phyloP scores from a whole-genome alignment of 139 green algal genomes.

The Marvania coccoides region DNA sequence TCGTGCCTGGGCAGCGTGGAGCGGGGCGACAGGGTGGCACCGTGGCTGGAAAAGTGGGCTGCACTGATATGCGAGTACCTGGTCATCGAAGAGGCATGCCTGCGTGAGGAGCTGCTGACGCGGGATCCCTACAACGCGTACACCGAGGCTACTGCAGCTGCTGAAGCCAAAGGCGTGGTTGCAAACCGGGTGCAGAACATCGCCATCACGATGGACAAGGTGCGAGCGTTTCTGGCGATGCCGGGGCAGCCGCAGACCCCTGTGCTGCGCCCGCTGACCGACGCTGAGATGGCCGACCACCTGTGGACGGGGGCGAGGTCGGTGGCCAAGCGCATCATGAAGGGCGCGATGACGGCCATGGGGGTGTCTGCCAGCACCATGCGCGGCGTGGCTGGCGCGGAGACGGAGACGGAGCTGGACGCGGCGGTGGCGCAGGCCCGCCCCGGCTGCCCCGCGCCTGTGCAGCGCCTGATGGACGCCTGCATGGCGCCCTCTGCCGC shows the following conservation, averaged over 20 bases:
- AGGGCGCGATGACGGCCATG: slow-evolving; percentile 16
- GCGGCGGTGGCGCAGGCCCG: background rate
- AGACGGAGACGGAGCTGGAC: background rate
- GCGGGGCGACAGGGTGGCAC: slow-evolving; percentile 27
- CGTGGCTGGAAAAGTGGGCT: slow-evolving; percentile 83
- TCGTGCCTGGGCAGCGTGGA: slow-evolving; percentile 30
- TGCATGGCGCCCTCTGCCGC: background rate
- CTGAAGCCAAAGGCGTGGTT: slow-evolving; percentile 38
- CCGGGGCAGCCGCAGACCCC: slow-evolving; percentile 23
- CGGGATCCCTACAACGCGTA: slow-evolving; percentile 19
- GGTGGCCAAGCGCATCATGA: slow-evolving; percentile 39
- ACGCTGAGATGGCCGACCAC: slow-evolving; percentile 51
- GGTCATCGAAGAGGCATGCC: slow-evolving; percentile 53
- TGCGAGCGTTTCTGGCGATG: slow-evolving; percentile 54
- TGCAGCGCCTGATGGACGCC: background rate
- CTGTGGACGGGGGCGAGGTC: slow-evolving; percentile 51
- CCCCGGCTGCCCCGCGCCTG: background rate
- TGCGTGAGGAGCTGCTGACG: slow-evolving; percentile 52
- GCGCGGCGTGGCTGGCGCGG: background rate
- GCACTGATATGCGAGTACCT: slow-evolving; percentile 62
- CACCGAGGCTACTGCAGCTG: slow-evolving; percentile 26
- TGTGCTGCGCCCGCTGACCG: slow-evolving; percentile 44
- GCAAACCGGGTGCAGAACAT: slow-evolving; percentile 76
- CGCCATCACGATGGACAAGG: slow-evolving; percentile 84
- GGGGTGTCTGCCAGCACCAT: background rate